Evolutionary conservation across 225 moss, liverwort and hornwort genomes (phyloP).

Genomic region (Polytrichum commune): DNA sequence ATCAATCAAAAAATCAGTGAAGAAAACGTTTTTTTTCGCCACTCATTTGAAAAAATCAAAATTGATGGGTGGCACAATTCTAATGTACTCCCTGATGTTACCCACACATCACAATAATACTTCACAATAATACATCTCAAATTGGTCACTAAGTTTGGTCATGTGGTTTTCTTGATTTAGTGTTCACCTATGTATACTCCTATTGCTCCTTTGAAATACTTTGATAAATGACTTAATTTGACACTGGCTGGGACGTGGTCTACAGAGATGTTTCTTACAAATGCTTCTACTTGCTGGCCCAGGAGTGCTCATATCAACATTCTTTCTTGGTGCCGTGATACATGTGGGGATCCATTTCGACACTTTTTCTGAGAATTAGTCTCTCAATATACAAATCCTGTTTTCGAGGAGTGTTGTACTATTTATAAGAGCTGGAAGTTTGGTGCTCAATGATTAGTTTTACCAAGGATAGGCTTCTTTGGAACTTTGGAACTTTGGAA

Average conservation of each 20-base stretch:
- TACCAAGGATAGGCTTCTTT: no score
- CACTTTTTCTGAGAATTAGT: no score
- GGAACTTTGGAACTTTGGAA: no score
- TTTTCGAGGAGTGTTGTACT: neutral
- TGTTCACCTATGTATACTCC: neutral
- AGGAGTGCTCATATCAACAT: slow-evolving; percentile 89
- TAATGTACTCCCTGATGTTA: no score
- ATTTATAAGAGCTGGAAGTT: no score
- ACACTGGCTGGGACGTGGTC: neutral
- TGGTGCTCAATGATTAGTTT: no score
- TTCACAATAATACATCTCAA: neutral
- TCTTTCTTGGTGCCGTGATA: slow-evolving; percentile 57
- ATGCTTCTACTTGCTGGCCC: slow-evolving; percentile 90
- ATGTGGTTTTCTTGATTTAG: neutral
- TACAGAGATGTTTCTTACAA: slow-evolving; percentile 78
- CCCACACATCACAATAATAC: neutral
- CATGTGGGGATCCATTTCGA: slow-evolving; percentile 40
- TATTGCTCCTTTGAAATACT: neutral
- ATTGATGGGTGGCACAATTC: no score
- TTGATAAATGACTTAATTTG: no score
- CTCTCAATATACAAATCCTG: neutral
- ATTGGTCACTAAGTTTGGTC: neutral
- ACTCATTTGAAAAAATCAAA: no score
- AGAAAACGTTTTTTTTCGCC: no score
- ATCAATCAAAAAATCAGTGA: no score